Evolutionary conservation across 192 early-diverging fungal genomes (phyloP).

Genomic region (Coemansia nantahalensis): DNA sequence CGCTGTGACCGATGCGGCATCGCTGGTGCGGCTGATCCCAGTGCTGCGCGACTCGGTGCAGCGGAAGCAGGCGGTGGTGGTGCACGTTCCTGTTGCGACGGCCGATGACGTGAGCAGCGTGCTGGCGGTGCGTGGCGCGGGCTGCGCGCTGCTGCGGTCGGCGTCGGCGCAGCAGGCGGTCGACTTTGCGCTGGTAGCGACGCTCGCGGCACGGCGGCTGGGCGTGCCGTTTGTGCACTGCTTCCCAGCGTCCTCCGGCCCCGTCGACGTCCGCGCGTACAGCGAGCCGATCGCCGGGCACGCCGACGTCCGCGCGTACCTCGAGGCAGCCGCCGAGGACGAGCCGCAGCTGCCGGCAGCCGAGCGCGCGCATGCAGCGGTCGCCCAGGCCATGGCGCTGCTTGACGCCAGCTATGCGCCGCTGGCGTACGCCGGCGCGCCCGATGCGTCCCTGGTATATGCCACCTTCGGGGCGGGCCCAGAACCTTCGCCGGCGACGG

Average conservation of each 20-base stretch:
- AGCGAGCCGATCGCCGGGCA: conserved; percentile 31
- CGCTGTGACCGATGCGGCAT: conserved; percentile 14
- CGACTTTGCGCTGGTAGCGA: conserved; percentile 78
- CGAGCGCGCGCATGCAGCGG: conserved; percentile 7
- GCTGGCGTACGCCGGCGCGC: conserved; percentile 27
- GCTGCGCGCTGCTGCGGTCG: conserved; percentile 77
- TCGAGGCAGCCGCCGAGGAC: conserved; percentile 5
- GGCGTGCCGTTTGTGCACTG: conserved; percentile 64
- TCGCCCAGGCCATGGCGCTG: conserved; percentile 25
- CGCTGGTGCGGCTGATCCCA: conserved; percentile 37
- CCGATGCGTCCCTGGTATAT: conserved; percentile 68
- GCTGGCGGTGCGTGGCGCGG: conserved; percentile 72
- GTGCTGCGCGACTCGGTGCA: conserved; percentile 30
- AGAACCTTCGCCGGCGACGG: conserved; percentile 56
- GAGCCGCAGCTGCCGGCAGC: background rate
- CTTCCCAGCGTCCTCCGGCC: conserved; percentile 36
- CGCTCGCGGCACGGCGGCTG: conserved; percentile 65
- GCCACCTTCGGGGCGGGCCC: conserved; percentile 58
- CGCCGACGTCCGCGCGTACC: conserved; percentile 45
- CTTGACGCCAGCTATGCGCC: conserved; percentile 10
- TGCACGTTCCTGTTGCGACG: conserved; percentile 30
- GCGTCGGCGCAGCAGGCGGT: conserved; percentile 73
- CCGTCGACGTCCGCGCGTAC: conserved; percentile 33
- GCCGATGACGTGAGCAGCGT: conserved; percentile 56
- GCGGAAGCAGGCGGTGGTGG: conserved; percentile 17